These are phyloP conservation scores for Phytophthora nicotianae DNA, from an alignment of 352 stramenopile genomes.

Conservation along the genomic window DNA sequence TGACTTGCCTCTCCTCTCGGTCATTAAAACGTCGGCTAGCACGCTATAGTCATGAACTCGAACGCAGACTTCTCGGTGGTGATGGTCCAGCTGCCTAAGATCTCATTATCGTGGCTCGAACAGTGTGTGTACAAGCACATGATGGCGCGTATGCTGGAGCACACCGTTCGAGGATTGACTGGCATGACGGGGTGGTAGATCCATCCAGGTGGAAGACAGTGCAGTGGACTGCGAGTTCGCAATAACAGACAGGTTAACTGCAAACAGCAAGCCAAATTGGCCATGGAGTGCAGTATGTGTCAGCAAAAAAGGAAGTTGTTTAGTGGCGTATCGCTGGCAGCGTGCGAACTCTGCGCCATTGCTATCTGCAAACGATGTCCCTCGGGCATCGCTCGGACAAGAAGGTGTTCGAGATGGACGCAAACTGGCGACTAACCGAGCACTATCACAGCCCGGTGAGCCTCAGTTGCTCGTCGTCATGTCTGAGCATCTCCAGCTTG, in stretches of 20 bases:
- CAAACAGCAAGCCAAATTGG: slow-evolving; percentile 20
- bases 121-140: slow-evolving; percentile 23
- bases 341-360: slow-evolving; percentile 38
- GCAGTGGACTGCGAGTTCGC: slow-evolving; percentile 17
- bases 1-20: slow-evolving; percentile 8
- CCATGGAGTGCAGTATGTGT: slow-evolving; percentile 46
- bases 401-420: slow-evolving; percentile 40
- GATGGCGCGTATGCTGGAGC: slow-evolving; percentile 34
- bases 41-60: slow-evolving; percentile 13
- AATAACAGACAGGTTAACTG: slow-evolving; percentile 21
- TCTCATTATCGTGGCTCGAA: slow-evolving; percentile 27
- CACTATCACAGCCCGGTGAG: slow-evolving; percentile 18
- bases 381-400: slow-evolving; percentile 35
- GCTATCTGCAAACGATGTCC: slow-evolving; percentile 41
- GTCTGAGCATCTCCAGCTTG: slow-evolving; percentile 24
- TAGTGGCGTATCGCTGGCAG: slow-evolving; percentile 25
- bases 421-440: slow-evolving; percentile 22
- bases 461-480: slow-evolving; percentile 25
- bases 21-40: slow-evolving; percentile 1
- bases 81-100: slow-evolving; percentile 31
- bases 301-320: slow-evolving; percentile 43
- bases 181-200: slow-evolving; percentile 35
- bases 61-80: slow-evolving; percentile 33
- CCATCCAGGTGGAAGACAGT: slow-evolving; percentile 43
- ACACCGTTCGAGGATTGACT: slow-evolving; percentile 39